These are phyloP conservation scores for Candida dajiaensis DNA, from an alignment of 805 yeast genomes.

Conservation along the genomic window DNA sequence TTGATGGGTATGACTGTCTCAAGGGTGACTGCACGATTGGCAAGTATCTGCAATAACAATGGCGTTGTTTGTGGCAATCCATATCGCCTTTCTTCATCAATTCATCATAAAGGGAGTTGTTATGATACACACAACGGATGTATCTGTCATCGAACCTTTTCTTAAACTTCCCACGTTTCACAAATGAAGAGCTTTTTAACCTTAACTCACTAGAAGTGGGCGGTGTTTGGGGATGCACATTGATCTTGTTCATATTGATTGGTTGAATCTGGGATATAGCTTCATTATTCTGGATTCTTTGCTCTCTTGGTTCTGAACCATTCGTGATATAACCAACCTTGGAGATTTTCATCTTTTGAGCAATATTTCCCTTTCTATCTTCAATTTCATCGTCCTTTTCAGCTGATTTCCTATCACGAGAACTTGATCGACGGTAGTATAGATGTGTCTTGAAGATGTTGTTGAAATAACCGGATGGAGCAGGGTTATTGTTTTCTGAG, in stretches of 20 bases:
- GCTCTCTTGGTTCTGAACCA: slow-evolving; percentile 1
- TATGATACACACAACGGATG: slow-evolving; percentile 16
- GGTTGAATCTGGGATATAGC: not conserved
- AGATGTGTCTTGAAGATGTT: slow-evolving; percentile 9
- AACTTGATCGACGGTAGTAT: slow-evolving; percentile 3
- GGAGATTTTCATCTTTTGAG: not conserved
- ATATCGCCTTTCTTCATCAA: not conserved
- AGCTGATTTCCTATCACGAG: not conserved
- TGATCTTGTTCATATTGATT: not conserved
- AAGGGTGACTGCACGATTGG: slow-evolving; percentile 15
- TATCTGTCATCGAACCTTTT: slow-evolving; percentile 25
- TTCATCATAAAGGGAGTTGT: not conserved
- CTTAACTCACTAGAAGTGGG: not conserved
- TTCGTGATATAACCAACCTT: not conserved
- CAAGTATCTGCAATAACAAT: slow-evolving; percentile 11
- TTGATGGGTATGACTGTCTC: not conserved
- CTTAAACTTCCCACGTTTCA: slow-evolving; percentile 24
- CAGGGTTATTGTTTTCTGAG: not conserved
- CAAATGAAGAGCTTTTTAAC: slow-evolving; percentile 7
- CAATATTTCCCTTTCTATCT: not conserved
- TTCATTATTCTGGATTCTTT: not conserved
- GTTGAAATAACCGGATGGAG: slow-evolving; percentile 6
- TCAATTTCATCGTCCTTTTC: not conserved
- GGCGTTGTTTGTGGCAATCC: not conserved
- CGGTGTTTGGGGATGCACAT: not conserved